A percentile compares a stretch with the other conserved stretches of the same genome.
Conservation (phyloP, 805 yeast species). For the Kluyveromyces starmeri region DNA sequence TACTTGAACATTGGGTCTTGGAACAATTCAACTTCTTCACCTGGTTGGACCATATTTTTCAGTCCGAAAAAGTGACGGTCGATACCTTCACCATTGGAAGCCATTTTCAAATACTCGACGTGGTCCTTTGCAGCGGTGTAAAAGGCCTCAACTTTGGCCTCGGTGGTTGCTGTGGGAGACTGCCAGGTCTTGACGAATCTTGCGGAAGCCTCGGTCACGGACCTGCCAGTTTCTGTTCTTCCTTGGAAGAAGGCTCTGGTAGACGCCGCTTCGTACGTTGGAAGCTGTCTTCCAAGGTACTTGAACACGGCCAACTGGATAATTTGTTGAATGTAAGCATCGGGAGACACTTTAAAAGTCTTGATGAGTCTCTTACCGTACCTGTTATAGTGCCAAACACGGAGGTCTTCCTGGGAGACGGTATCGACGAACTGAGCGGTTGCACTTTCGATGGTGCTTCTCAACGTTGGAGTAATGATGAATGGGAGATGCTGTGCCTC, state of each 20-base stretch:
- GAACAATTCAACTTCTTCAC: constrained; percentile 56
- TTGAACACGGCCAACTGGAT: constrained; percentile 88
- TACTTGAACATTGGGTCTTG: constrained; percentile 67
- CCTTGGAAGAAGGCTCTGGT: constrained; percentile 85
- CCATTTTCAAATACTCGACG: constrained; percentile 60
- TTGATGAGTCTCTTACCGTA: constrained; percentile 84
- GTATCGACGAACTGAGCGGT: constrained; percentile 44
- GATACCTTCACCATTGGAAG: constrained; percentile 79
- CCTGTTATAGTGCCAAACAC: constrained; percentile 72
- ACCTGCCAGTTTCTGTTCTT: constrained; percentile 88
- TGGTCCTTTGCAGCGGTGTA: constrained; percentile 69
- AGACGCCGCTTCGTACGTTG: constrained; percentile 94
- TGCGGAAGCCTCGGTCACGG: constrained; percentile 65
- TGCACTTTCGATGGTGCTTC: constrained; percentile 47
- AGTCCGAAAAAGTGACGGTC: constrained; percentile 93
- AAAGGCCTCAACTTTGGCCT: constrained; percentile 57
- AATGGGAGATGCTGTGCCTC: constrained; percentile 36
- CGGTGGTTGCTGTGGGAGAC: constrained; percentile 35
- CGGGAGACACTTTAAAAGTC: constrained; percentile 80
- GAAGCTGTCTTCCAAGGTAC: constrained; percentile 67
- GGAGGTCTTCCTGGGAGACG: constrained; percentile 56
- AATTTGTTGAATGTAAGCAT: constrained; percentile 84
- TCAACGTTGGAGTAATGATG: constrained; percentile 46
- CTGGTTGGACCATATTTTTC: constrained; percentile 59
- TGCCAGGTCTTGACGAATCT: constrained; percentile 70